Evolutionary conservation across 2,329 filamentous ascomycete species (phyloP), one percentile per base, ranked within the genome.

Genomic region (Pseudocercospora macadamiae): DNA sequence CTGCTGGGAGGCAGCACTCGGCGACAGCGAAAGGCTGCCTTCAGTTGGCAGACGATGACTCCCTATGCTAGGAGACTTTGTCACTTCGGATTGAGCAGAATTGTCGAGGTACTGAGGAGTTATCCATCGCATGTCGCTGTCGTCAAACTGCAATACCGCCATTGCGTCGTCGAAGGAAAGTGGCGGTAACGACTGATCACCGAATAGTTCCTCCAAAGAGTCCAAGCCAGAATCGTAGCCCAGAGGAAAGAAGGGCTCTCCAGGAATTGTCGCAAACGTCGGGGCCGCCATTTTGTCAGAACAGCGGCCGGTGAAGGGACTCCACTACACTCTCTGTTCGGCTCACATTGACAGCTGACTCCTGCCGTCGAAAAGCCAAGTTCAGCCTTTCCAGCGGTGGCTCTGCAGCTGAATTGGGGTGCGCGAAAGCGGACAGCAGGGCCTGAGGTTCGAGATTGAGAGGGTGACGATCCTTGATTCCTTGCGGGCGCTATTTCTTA

Each of bases 11-110:
- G 58, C 54, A 36, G 54, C 64, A 45, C 57, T 47, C 32, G 67
- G 65, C 18, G 67, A 68, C 36, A 64, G 63, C 49, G 67, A 66
- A 21, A 37, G 21, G 30, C 45, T 39, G 51, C 23, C 47, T 48
- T 34, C 56, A 14, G 26, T 32, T 18, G 14, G 14, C 12, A 32
- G 36, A 18, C 8, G 34, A 26, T 54, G 37, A 53, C 53, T 61
- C 39, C 61, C 44, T 47, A 52, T 57, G 55, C 54, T 61, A 37
- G 61, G 57, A 32, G 64, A 64, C 39, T 56, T 49, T 25, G 55
- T 52, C 49, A 42, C 25, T 23, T 61, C 59, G 4, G 52, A 51
- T 42, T 45, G 54, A 45, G 36, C 51, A 42, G 51, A 49, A 19
- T 32, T 23, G 28, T 49, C 47, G 16, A 49, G 25, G 9, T 30